Base-by-base conservation (phyloP, 2,329 filamentous ascomycete genomes). In the Talaromyces sp. region DNA sequence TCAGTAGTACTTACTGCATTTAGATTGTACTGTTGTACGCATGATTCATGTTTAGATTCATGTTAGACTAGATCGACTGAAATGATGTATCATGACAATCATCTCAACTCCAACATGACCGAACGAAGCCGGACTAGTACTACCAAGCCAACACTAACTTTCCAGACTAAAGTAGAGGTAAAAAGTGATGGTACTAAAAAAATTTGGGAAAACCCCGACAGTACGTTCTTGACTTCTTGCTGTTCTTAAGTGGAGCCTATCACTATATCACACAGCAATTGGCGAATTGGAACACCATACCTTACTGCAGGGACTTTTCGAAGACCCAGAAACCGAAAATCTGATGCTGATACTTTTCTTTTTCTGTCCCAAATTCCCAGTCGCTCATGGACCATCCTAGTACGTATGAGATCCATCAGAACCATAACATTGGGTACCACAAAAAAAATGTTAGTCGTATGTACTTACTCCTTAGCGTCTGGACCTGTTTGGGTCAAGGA, bases 351-450 rank as follows among this genome's bases (percentile, higher is more conserved):
- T 46, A 31, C 11, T 7, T 55, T 55, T n/a, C 28, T 17, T 43
- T 41, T 45, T 37, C 45, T 48, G 11, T 28, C 4, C 25, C 25
- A 28, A 28, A n/a, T n/a, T n/a, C n/a, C n/a, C n/a, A n/a, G n/a
- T 28, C 7, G 28, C n/a, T 19, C 45, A 48, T 48, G 28, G 28
- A 31, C 28, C n/a, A 33, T 33, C 45, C 25, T 35, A 31, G 39
- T 41, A 41, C 10, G 41, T 25, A 33, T 35, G 25, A 50, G 54
- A 48, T 43, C 54, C 54, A 56, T 48, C 35, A 50, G 41, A 56
- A 48, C 54, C 43, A 56, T 37, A 33, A 56, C 36, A 40, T 15
- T 56, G 54, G 25, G 54, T 56, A 56, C 54, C 43, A 50, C 53
- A 56, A 56, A 46, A 54, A 55, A 13, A 13, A 4, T 21, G 43